Conservation (phyloP, 176 grass and related monocot species). For the Phyllostachys edulis region DNA sequence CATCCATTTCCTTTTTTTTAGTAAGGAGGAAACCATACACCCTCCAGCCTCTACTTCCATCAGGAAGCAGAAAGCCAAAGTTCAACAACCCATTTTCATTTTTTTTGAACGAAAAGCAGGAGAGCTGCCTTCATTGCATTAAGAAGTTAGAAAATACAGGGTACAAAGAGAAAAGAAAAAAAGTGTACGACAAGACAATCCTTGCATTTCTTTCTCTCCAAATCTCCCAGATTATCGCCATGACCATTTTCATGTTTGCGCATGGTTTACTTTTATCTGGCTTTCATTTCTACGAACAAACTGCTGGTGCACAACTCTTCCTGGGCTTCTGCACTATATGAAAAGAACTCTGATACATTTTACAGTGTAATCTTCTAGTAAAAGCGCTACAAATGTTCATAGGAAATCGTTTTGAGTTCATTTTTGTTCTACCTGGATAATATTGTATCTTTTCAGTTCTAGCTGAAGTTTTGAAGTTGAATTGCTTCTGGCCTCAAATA, state of each 20-base stretch:
- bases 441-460: constrained; percentile 35
- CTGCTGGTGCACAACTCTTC: background rate
- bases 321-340: background rate
- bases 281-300: constrained; percentile 6
- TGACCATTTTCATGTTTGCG: background rate
- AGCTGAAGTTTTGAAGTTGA: constrained; percentile 42
- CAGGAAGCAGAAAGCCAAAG: background rate
- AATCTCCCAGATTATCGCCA: no score
- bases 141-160: no score
- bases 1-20: background rate
- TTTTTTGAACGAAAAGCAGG: no score
- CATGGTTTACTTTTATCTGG: background rate
- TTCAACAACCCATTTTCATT: background rate
- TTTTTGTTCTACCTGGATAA: background rate
- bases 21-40: background rate
- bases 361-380: background rate
- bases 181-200: no score
- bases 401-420: background rate
- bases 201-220: no score
- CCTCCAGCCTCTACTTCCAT: background rate
- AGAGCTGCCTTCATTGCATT: no score
- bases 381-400: background rate
- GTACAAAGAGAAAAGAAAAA: no score
- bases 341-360: background rate
- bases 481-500: constrained; percentile 17